Evolutionary conservation across 352 stramenopile genomes (phyloP), one percentile per base, ranked within the genome.

Genomic region (Globisporangium uncinulatum): DNA sequence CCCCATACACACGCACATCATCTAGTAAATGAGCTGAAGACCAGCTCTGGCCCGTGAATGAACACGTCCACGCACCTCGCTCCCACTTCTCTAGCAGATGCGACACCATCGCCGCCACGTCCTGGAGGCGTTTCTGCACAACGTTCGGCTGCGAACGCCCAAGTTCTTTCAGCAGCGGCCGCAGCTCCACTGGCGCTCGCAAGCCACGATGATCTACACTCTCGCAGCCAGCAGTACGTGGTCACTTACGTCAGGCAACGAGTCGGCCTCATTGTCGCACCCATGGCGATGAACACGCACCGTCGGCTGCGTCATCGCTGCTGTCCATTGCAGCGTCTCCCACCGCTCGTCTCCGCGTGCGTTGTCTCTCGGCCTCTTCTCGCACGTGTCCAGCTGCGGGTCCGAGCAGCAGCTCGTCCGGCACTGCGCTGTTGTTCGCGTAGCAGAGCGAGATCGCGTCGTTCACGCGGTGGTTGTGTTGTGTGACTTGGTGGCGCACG

Each of bases 401-500:
- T 0, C 73, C 82, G 2, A 92, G 62, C 48, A 89, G 56, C 48
- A 89, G 55, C 24, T 89, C 79, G 42, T 92, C 77, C 1, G 82
- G 82, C 9, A 92, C 77, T 2, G 79, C 83, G 70, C 74, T 92
- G 69, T 87, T 92, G 65, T 86, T 92, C 20, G 67, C 74, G 65
- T 89, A 92, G 66, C 75, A 92, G 24, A 74, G 72, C 67, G 81
- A 87, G 59, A 92, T 89, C 56, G 89, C 79, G 51, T 89, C 79
- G 20, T 62, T 89, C 56, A 92, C 86, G 15, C 68, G 67, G 50
- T 92, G 82, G 61, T 92, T 92, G 51, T 92, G 82, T 37, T 87
- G 70, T 8, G 76, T 71, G 51, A 92, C 71, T 73, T 89, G 82
- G 53, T 92, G 90, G 54, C 82, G 79, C 36, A 92, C 79, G 15